Evolutionary conservation across 179 eudicot species (phyloP).

Genomic region (Silene noctiflora): DNA sequence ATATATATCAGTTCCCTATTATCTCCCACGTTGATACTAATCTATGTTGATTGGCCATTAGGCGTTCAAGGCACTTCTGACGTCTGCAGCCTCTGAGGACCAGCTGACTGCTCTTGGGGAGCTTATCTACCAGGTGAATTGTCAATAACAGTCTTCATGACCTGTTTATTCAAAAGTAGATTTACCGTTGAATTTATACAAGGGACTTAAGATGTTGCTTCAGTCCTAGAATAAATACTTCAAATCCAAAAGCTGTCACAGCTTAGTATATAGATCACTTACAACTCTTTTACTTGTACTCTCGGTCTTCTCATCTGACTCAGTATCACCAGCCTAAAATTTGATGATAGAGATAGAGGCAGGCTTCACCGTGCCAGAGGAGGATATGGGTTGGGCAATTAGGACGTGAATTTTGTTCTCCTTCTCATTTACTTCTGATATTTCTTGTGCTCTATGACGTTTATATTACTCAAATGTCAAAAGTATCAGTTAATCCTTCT

Average conservation of each 20-base stretch:
- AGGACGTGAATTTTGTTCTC: too few relatives aligned
- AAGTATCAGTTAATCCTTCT: neutral
- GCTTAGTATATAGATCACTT: neutral
- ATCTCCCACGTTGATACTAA: conserved; percentile 15
- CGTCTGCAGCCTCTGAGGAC: conserved; percentile 84
- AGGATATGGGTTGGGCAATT: too few relatives aligned
- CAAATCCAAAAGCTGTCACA: neutral
- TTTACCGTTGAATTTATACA: neutral
- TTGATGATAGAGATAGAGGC: neutral
- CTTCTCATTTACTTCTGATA: too few relatives aligned
- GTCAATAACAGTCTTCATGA: neutral
- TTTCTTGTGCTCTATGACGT: neutral
- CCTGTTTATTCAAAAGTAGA: neutral
- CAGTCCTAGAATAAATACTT: neutral
- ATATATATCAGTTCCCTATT: conserved; percentile 6
- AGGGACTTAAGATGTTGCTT: neutral
- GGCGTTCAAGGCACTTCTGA: conserved; percentile 95
- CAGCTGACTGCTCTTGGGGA: conserved; percentile 85
- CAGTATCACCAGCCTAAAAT: neutral
- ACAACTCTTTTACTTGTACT: neutral
- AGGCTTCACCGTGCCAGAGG: neutral
- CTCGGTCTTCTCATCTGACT: neutral
- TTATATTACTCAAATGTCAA: neutral
- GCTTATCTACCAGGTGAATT: conserved; percentile 86
- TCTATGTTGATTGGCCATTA: conserved; percentile 26